Evolutionary conservation across 108 stramenopile species (phyloP).

Genomic region (Phaeodactylum tricornutum): DNA sequence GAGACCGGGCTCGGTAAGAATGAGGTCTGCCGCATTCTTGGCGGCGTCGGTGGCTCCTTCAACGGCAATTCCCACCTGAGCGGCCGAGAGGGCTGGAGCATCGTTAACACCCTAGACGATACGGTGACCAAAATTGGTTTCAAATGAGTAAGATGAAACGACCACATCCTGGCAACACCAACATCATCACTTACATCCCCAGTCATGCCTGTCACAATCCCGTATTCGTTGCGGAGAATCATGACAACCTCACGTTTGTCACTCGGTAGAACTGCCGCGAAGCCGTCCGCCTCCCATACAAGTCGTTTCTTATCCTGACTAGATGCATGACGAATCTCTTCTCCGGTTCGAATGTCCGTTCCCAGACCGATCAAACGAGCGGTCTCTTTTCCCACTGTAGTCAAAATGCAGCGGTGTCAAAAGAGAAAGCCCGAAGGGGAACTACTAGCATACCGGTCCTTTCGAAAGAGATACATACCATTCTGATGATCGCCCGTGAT

Average conservation of each 20-base stretch:
- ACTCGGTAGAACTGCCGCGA: constrained; percentile 66
- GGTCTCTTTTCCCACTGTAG: constrained; percentile 50
- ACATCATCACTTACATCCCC: constrained; percentile 64
- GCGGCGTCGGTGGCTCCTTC: constrained; percentile 87
- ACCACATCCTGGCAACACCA: neutral
- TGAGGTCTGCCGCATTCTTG: constrained; percentile 77
- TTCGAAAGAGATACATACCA: too few species aligned
- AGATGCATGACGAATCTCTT: constrained; percentile 17
- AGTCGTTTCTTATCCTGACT: constrained; percentile 29
- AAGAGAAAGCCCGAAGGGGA: too few species aligned
- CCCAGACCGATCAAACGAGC: constrained; percentile 51
- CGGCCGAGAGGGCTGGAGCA: constrained; percentile 74
- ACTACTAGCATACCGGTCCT: too few species aligned
- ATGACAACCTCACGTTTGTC: constrained; percentile 66
- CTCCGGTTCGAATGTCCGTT: constrained; percentile 17
- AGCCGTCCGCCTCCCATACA: constrained; percentile 63
- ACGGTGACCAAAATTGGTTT: neutral
- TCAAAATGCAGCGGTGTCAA: too few species aligned
- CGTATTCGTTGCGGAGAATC: constrained; percentile 50
- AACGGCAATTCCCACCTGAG: constrained; percentile 79
- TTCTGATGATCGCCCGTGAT: constrained; percentile 79
- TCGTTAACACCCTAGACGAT: constrained; percentile 87
- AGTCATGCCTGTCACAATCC: constrained; percentile 80
- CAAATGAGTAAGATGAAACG: neutral
- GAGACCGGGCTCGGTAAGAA: constrained; percentile 75